Evolutionary conservation across 305 asterid species (phyloP).

Genomic region (Fraxinus albicans): DNA sequence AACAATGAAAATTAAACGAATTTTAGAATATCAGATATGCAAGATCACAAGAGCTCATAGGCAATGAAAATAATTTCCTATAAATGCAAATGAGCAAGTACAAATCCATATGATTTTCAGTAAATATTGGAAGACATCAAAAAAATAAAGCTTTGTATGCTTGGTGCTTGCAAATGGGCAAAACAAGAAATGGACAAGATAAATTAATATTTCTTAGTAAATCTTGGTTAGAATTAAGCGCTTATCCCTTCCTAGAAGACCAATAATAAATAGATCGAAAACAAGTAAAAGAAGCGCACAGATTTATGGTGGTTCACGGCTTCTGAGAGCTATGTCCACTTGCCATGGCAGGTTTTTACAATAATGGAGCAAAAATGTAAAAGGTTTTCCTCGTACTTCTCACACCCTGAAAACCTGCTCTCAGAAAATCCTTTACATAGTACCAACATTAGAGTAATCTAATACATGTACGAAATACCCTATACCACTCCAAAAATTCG

Average conservation of each 20-base stretch:
- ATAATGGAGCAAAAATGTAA: background rate
- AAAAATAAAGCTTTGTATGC: background rate
- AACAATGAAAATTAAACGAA: background rate
- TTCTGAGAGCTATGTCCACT: background rate
- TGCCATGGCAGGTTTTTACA: background rate
- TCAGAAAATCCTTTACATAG: background rate
- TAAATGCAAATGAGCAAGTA: background rate
- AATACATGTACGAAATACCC: background rate
- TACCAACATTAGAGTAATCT: background rate
- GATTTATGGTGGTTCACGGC: background rate
- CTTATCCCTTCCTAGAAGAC: background rate
- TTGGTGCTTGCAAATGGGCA: background rate
- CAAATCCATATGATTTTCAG: background rate
- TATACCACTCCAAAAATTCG: background rate
- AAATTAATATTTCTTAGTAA: background rate
- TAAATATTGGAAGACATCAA: background rate
- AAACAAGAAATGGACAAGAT: background rate
- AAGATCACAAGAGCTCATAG: background rate
- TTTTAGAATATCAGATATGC: background rate
- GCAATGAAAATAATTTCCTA: background rate
- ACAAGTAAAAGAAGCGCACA: background rate
- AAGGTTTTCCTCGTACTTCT: background rate
- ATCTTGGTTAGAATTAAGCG: background rate
- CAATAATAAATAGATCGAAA: background rate
- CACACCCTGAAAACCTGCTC: background rate